Base-by-base conservation (phyloP, 2,329 filamentous ascomycete genomes). In the Apiospora aurea region DNA sequence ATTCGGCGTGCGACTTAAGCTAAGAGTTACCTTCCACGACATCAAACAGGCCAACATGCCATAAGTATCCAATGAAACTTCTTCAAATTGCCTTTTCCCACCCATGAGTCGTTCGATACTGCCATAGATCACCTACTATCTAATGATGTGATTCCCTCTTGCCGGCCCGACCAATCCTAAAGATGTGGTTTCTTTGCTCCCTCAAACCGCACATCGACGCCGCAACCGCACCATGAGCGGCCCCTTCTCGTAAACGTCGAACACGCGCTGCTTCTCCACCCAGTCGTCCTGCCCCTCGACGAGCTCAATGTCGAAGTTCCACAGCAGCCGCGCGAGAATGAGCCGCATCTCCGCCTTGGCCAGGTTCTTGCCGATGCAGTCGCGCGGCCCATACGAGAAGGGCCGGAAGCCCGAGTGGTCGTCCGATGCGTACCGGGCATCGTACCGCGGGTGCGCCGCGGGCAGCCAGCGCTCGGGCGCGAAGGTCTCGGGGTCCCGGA, bases 261-360 rank as follows among this genome's bases (percentile, higher is more conserved):
- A 61, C 0, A 61, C 53, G 16, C 57, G 34, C 57, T 64, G 29
- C 57, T 4, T 13, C 8, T 4, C 57, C 8, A n/a, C 57, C 57
- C 57, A 64, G 21, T 41, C 57, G 7, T 64, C 34, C 21, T 64
- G 57, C 2, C 34, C 57, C 4, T 38, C 34, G 34, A 38, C 74
- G 44, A 82, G 73, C 68, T 79, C 78, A 29, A 82, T 70, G 43
- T 84, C 81, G 66, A 82, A 84, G 18, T 75, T 75, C 67, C 71
- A 82, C 2, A 83, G 41, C 26, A 84, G 67, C 68, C 81, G 81
- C 0, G 80, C 77, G 10, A 82, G 41, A 18, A 81, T 77, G 13
- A 81, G 71, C 3, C 79, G 75, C 76, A 83, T 79, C 74, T 84
- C 81, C 13, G 81, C 75, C 51, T 79, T 80, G 0, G 82, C 82